Evolutionary conservation across 2,329 filamentous ascomycete species (phyloP), one percentile per base, ranked within the genome.

Genomic region (Trichoderma aggressivum): DNA sequence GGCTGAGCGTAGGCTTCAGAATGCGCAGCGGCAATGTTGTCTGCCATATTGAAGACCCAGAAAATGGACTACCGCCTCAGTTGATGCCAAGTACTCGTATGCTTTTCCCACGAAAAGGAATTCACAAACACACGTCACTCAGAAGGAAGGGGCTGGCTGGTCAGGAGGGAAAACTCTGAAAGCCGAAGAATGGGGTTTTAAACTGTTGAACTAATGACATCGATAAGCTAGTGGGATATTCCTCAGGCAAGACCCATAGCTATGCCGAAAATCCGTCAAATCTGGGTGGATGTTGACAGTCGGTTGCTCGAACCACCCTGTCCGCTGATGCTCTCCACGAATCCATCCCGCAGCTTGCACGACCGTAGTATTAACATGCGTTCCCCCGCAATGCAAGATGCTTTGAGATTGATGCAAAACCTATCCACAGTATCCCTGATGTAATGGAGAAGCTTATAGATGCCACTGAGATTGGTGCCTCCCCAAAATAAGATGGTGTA

Each of bases 371-470:
- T 36, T 32, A 18, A n/a, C 24, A 47, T 28, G 64, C 16, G 24
- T 16, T 28, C 36, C 64, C 64, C 53, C 53, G 59, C 43, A 70
- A 70, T 63, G 43, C 43, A 70, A 24, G 28, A 70, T 62, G 10
- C 18, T 12, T 47, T 47, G 64, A 67, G 18, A 16, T 16, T 30
- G 53, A 67, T 59, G 34, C n/a, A 47, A 67, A 59, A 26, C 30
- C 30, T 67, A 66, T 56, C 63, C 63, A 70, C 60, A 56, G 21
- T 18, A 58, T 61, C 59, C 34, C n/a, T 43, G 47, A 56, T 66
- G 21, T 18, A 56, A 50, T 66, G 63, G 63, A 50, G 63, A 66
- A 65, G 26, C 7, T 32, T 30, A 26, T 58, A 60, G 39, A 60
- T 50, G 39, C 28, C 61, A 65, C 56, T 60, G 53, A 26, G 53